These are phyloP conservation scores for Plasmodium fragile DNA, from an alignment of 169 alveolate genomes.

Conservation along the genomic window DNA sequence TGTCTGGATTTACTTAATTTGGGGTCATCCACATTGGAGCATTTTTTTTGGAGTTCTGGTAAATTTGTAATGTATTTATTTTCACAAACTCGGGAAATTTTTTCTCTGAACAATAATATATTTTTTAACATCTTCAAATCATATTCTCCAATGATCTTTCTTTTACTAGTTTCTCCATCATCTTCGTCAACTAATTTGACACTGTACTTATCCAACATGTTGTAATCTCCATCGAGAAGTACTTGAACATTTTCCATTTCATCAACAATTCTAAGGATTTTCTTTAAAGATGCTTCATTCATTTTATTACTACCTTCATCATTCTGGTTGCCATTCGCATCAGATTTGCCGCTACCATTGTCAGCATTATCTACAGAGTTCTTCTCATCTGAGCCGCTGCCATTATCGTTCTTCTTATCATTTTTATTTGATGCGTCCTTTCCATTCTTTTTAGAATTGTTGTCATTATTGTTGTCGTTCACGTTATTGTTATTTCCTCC, in stretches of 20 bases:
- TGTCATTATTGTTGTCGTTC: not conserved
- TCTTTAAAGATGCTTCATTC: not conserved
- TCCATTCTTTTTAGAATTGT: not conserved
- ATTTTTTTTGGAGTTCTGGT: not conserved
- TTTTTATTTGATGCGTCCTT: not conserved
- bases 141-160: conserved; percentile 31
- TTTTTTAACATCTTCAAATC: conserved; percentile 21
- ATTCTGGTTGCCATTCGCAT: not conserved
- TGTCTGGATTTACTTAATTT: conserved; percentile 25
- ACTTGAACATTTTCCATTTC: conserved; percentile 10
- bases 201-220: conserved; percentile 19
- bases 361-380: not conserved
- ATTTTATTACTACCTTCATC: not conserved
- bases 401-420: not conserved
- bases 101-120: conserved; percentile 29
- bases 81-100: conserved; percentile 15
- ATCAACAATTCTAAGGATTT: not conserved
- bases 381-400: not conserved
- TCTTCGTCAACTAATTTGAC: conserved; percentile 21
- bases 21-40: conserved; percentile 16
- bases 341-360: not conserved
- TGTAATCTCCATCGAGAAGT: not conserved
- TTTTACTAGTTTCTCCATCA: conserved; percentile 2
- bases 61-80: conserved; percentile 1
- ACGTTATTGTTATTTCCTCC: not conserved